A percentile compares a stretch with the other conserved stretches of the same genome.
These are phyloP conservation scores for Colletotrichum sp. DNA, from an alignment of 2,329 filamentous ascomycete genomes.

Conservation along the genomic window DNA sequence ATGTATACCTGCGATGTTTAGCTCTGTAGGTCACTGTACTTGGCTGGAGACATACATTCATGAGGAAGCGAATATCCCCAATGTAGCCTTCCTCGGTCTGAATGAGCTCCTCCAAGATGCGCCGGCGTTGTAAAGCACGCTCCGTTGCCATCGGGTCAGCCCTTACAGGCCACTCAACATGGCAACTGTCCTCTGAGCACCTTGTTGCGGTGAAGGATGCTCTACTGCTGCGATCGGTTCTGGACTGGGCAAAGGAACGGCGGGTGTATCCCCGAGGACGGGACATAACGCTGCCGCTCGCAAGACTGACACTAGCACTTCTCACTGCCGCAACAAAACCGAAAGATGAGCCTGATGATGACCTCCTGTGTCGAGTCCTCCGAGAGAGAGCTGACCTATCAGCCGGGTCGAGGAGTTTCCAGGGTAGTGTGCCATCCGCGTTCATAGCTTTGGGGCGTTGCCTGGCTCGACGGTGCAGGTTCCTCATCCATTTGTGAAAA, in stretches of 20 bases:
- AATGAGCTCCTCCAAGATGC: conserved; percentile 85
- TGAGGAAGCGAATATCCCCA: conserved; percentile 82
- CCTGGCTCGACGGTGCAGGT: conserved; percentile 63
- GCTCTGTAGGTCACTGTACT: not conserved
- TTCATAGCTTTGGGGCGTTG: conserved; percentile 37
- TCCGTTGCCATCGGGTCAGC: conserved; percentile 74
- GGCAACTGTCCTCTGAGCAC: conserved; percentile 68
- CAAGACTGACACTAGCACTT: conserved; percentile 80
- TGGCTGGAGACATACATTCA: conserved; percentile 66
- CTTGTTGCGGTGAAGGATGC: conserved; percentile 65
- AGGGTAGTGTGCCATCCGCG: conserved; percentile 35
- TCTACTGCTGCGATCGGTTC: conserved; percentile 67
- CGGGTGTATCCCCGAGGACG: conserved; percentile 60
- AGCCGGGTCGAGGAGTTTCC: conserved; percentile 32
- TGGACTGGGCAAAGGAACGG: conserved; percentile 59
- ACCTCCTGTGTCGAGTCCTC: conserved; percentile 54
- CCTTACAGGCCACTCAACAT: conserved; percentile 56
- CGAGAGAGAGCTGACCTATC: conserved; percentile 25
- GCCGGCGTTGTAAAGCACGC: conserved; percentile 76
- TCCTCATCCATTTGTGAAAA: conserved; percentile 78
- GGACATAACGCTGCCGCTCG: conserved; percentile 72
- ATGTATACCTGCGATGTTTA: conserved; percentile 66
- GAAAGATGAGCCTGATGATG: conserved; percentile 76
- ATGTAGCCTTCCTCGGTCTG: conserved; percentile 89
- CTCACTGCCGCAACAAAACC: conserved; percentile 82